phyloP scores from a whole-genome alignment of 108 stramenopile genomes.

The Pseudonitzschia multistriata region DNA sequence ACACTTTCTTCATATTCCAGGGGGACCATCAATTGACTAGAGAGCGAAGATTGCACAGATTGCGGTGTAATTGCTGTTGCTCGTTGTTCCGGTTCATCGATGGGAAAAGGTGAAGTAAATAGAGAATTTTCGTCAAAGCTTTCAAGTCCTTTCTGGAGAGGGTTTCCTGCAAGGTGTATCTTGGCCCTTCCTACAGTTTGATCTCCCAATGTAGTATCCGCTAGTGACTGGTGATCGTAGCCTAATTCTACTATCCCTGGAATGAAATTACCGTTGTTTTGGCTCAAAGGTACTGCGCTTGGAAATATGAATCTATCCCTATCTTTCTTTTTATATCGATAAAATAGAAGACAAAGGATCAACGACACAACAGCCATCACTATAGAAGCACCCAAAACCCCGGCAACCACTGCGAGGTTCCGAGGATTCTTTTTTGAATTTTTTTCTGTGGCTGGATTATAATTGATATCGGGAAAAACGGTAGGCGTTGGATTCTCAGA shows the following conservation, averaged over 20 bases:
- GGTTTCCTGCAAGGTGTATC: neutral
- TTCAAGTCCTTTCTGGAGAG: neutral
- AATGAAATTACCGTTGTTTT: conserved; percentile 4
- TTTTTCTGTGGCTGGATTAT: neutral
- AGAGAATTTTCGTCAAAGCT: conserved; percentile 44
- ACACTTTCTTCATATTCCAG: conserved; percentile 12
- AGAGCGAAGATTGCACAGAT: neutral
- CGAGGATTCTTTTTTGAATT: no score
- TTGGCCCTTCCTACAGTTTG: conserved; percentile 16
- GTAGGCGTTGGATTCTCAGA: neutral
- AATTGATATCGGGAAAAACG: neutral
- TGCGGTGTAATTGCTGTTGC: neutral
- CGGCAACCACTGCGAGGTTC: conserved; percentile 17
- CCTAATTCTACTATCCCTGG: conserved; percentile 26
- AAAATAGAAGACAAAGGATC: conserved; percentile 3
- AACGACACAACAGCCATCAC: conserved; percentile 6
- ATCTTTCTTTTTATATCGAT: neutral
- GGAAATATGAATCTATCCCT: conserved; percentile 2
- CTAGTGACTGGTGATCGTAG: conserved; percentile 37
- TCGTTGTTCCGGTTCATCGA: conserved; percentile 12
- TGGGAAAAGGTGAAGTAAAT: conserved; percentile 33
- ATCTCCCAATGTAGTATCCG: conserved; percentile 40
- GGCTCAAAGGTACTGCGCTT: conserved; percentile 5
- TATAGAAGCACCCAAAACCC: conserved; percentile 23
- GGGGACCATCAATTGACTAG: neutral